These are phyloP conservation scores for Acidiella bohemica DNA, from an alignment of 495 filamentous ascomycete species.

Conservation along the genomic window DNA sequence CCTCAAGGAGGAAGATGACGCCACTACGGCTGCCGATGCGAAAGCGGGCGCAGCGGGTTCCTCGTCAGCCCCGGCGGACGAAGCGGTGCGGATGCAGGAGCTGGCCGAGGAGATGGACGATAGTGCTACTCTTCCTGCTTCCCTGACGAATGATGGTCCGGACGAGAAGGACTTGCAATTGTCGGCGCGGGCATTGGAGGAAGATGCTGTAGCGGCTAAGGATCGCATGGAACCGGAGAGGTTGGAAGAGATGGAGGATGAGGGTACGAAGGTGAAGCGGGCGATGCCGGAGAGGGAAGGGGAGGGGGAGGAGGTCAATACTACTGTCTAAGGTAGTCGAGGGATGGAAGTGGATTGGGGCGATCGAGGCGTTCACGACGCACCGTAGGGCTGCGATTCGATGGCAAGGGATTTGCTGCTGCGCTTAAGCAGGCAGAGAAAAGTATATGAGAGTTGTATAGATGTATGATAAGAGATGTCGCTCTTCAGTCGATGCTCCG, in stretches of 20 bases:
- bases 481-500: too few species aligned
- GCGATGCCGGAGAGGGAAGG: conserved; percentile 17
- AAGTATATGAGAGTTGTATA: too few species aligned
- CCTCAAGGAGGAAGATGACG: conserved; percentile 1
- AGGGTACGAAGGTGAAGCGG: conserved; percentile 8
- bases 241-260: conserved; percentile 12
- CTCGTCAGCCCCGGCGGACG: conserved; percentile 3
- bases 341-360: too few species aligned
- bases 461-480: too few species aligned
- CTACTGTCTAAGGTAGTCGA: conserved; percentile 6
- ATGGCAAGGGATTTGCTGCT: too few species aligned
- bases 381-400: too few species aligned
- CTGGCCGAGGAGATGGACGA: too few species aligned
- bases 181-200: background rate
- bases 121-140: too few species aligned
- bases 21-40: background rate
- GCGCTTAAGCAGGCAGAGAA: too few species aligned
- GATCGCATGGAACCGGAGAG: conserved; percentile 7
- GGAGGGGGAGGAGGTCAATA: conserved; percentile 13
- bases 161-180: background rate
- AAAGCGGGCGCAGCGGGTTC: background rate
- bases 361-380: too few species aligned
- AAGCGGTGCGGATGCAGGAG: background rate
- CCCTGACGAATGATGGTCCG: background rate
- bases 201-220: conserved; percentile 1